Conservation (phyloP, 495 filamentous ascomycete genomes). For the Penicillium flavigenum region DNA sequence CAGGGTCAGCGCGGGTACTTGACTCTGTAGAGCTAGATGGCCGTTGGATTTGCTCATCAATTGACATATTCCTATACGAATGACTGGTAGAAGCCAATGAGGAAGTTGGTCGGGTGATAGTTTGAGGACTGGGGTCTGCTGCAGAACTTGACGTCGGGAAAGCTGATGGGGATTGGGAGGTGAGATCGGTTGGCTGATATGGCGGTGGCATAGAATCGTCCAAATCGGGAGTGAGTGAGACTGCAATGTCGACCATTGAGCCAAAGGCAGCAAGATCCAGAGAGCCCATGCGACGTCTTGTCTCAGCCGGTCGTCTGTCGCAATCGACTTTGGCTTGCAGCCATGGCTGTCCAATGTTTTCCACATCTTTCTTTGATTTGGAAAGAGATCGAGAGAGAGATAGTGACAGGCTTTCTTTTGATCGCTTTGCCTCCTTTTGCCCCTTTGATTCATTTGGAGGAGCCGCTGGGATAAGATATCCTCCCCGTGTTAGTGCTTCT, state of each 20-base stretch:
- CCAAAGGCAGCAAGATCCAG: constrained; percentile 38
- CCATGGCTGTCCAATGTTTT: constrained; percentile 46
- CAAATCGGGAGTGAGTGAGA: constrained; percentile 28
- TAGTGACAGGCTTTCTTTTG: constrained; percentile 18
- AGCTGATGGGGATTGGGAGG: constrained; percentile 12
- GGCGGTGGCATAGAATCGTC: constrained; percentile 35
- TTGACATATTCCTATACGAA: constrained; percentile 9
- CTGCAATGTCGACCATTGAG: constrained; percentile 39
- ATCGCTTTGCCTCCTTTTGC: constrained; percentile 13
- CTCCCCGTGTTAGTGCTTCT: constrained; percentile 39
- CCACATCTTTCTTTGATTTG: constrained; percentile 40
- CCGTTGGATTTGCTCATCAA: constrained; percentile 10
- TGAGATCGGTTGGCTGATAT: constrained; percentile 24
- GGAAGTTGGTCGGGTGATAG: constrained; percentile 1
- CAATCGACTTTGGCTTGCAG: constrained; percentile 31
- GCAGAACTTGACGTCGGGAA: constrained; percentile 9
- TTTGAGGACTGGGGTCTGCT: constrained; percentile 2
- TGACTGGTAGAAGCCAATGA: constrained; percentile 12
- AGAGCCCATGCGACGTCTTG: constrained; percentile 31
- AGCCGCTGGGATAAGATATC: constrained; percentile 28
- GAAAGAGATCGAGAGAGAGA: constrained; percentile 24
- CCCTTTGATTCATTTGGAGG: constrained; percentile 12
- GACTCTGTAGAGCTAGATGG: constrained; percentile 15
- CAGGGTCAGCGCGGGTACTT: constrained; percentile 3
- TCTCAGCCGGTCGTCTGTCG: constrained; percentile 12